These are phyloP conservation scores for Backusella mclennaniae DNA, from an alignment of 192 early-diverging fungal species.

Conservation along the genomic window DNA sequence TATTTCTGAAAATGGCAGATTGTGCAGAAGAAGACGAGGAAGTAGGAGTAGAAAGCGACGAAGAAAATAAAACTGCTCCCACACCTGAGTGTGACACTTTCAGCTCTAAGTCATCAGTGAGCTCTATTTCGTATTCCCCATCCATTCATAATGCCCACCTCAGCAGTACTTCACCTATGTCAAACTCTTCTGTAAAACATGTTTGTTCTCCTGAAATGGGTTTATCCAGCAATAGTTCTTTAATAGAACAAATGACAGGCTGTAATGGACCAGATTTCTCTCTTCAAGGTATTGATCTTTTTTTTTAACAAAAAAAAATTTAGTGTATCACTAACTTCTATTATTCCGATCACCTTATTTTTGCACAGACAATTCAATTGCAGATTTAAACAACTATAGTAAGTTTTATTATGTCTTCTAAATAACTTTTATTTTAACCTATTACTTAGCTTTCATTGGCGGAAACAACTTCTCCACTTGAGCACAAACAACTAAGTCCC, in stretches of 20 bases:
- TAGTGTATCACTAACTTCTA: background rate
- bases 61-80: background rate
- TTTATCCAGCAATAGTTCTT: background rate
- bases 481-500: background rate
- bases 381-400: constrained; percentile 7
- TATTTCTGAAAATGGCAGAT: background rate
- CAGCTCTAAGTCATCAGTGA: constrained; percentile 1
- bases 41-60: constrained; percentile 3
- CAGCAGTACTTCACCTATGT: background rate
- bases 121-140: background rate
- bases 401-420: background rate
- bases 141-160: background rate
- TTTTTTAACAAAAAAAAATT: background rate
- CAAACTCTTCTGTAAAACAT: background rate
- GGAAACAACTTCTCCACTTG: background rate
- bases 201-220: background rate
- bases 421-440: background rate
- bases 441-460: background rate
- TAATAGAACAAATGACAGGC: background rate
- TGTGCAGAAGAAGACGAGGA: background rate
- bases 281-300: background rate
- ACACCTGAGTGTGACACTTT: constrained; percentile 5
- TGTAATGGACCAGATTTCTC: background rate
- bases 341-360: constrained; percentile 3
- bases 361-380: constrained; percentile 8